Evolutionary conservation across 1,284 basidiomycete genomes (phyloP).

Genomic region (Heterobasidion parviporum): DNA sequence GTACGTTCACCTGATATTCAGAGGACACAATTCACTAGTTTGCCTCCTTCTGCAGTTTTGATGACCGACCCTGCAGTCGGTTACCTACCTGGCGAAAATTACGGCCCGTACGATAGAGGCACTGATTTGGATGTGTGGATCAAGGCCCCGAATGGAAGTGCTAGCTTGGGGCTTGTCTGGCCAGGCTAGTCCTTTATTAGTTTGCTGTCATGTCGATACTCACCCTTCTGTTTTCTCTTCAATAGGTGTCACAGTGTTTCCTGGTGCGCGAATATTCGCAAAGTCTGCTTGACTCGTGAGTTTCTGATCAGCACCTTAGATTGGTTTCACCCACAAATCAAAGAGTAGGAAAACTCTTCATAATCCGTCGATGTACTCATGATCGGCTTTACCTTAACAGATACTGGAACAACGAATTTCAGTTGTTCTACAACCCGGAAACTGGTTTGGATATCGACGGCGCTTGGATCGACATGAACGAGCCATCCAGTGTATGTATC

Average conservation of each 20-base stretch:
- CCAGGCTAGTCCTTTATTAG: constrained; percentile 35
- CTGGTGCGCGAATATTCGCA: constrained; percentile 28
- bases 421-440: constrained; percentile 46
- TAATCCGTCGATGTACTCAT: constrained; percentile 10
- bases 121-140: constrained; percentile 48
- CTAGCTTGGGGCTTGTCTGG: constrained; percentile 61
- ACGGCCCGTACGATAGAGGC: constrained; percentile 51
- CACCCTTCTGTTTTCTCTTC: constrained; percentile 8
- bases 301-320: constrained; percentile 28
- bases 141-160: constrained; percentile 53
- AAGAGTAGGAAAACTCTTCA: constrained; percentile 23
- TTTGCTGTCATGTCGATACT: not conserved
- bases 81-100: constrained; percentile 38
- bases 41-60: constrained; percentile 34
- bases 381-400: constrained; percentile 18
- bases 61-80: constrained; percentile 74
- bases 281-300: not conserved
- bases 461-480: constrained; percentile 71
- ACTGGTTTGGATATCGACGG: constrained; percentile 60
- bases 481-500: constrained; percentile 46
- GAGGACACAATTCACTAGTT: not conserved
- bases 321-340: constrained; percentile 55
- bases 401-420: constrained; percentile 61
- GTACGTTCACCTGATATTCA: constrained; percentile 9
- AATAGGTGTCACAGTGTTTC: constrained; percentile 48